These are phyloP conservation scores for Fistulinella staudtii DNA, from an alignment of 1,284 basidiomycete genomes.

Conservation along the genomic window DNA sequence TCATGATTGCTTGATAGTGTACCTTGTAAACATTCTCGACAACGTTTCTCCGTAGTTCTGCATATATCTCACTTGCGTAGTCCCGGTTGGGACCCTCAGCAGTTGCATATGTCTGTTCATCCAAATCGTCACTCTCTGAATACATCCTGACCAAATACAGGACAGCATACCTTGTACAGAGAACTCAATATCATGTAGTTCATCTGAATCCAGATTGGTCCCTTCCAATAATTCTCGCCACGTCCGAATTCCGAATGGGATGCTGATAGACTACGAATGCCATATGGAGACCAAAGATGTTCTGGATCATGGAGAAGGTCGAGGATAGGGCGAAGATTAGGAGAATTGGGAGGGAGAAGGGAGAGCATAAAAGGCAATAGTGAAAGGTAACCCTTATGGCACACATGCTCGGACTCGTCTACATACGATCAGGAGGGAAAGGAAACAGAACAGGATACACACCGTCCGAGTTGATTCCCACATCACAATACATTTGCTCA, in stretches of 20 bases:
- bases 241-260: constrained; percentile 84
- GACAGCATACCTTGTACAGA: constrained; percentile 61
- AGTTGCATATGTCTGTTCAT: constrained; percentile 66
- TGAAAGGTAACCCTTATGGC: constrained; percentile 89
- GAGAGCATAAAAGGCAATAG: constrained; percentile 88
- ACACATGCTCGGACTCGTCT: constrained; percentile 90
- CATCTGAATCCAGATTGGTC: constrained; percentile 96
- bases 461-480: constrained; percentile 82
- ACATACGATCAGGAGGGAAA: constrained; percentile 7
- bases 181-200: constrained; percentile 85
- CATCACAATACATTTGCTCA: constrained; percentile 90
- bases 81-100: constrained; percentile 78
- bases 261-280: constrained; percentile 81
- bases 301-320: constrained; percentile 76
- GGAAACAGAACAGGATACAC: constrained; percentile 11
- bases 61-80: constrained; percentile 75
- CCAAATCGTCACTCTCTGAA: constrained; percentile 5
- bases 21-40: constrained; percentile 86
- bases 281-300: constrained; percentile 88
- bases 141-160: background rate
- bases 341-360: constrained; percentile 71
- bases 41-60: constrained; percentile 74
- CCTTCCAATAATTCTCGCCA: constrained; percentile 96
- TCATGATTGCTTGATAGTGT: background rate
- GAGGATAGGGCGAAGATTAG: constrained; percentile 75